Evolutionary conservation across 805 yeast genomes (phyloP), one percentile per base, ranked within the genome.

Genomic region (Schwanniomyces occidentalis): DNA sequence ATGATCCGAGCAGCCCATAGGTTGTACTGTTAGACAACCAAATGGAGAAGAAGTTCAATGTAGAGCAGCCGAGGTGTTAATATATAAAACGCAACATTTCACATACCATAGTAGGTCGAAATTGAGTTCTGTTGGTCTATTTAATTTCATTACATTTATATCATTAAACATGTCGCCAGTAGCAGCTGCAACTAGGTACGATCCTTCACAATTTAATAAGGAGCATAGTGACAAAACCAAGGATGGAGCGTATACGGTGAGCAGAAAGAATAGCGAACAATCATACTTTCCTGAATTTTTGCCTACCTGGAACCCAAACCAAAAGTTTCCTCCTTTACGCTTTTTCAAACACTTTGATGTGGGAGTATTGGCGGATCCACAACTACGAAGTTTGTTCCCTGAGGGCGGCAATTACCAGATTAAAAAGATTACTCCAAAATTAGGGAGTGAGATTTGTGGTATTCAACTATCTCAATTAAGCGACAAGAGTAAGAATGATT

Each of bases 371-470:
- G 88, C 82, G 8, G 84, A 81, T 50, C 71, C 78, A 6, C 44
- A 61, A 1, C 67, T 76, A 37, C 68, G 69, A 17, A 71, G 71
- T 47, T 64, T 82, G 35, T 69, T 79, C 38, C 72, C 74, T 8
- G 34, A 52, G 35, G 42, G 30, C 44, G 61, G 25, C 3, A 54
- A 57, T 14, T 46, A 48, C 15, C 40, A 57, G 19, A 54, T 49
- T 24, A 71, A 71, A 41, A 48, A 46, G 13, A 54, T 83, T 28
- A 75, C 85, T 2, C 91, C 91, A 23, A 82, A 76, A 50, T 64
- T 85, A 35, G 95, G 93, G 10, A 67, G 81, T 12, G 87, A 79
- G 45, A 63, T 84, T 22, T 58, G 56, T 12, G 82, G 82, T 27
- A 51, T 82, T 26, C 86, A 80, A 48, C 59, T 82, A 32, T 73